Conservation (phyloP, 306 rosid genomes). For the Quercus gilva region DNA sequence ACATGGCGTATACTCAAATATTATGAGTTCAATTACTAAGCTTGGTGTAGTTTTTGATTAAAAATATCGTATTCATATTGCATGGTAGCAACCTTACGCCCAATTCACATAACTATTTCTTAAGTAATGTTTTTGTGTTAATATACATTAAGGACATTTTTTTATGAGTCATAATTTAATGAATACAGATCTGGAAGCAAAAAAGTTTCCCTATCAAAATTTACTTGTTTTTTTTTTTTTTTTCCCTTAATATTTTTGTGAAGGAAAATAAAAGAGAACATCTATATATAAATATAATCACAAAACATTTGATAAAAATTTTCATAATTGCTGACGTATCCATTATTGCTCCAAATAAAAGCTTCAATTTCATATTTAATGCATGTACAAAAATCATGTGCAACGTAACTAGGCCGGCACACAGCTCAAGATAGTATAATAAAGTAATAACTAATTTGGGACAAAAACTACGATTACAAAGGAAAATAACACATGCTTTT, state of each 20-base stretch:
- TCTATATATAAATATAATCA: no score
- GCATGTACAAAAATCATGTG: constrained; percentile 22
- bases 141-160: no score
- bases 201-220: background rate
- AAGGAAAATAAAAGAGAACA: background rate
- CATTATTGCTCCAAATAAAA: no score
- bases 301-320: no score
- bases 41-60: background rate
- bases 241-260: background rate
- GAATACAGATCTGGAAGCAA: background rate
- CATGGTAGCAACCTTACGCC: no score
- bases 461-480: background rate
- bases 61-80: no score
- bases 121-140: no score
- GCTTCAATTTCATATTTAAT: constrained; percentile 12
- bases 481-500: background rate
- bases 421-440: background rate
- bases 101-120: no score
- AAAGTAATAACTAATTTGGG: background rate
- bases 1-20: background rate
- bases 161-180: background rate
- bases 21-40: background rate
- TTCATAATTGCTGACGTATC: no score
- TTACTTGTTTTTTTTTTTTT: background rate
- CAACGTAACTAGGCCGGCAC: constrained; percentile 14